phyloP scores from a whole-genome alignment of 1,284 basidiomycete species.

The Gomphus sp. region DNA sequence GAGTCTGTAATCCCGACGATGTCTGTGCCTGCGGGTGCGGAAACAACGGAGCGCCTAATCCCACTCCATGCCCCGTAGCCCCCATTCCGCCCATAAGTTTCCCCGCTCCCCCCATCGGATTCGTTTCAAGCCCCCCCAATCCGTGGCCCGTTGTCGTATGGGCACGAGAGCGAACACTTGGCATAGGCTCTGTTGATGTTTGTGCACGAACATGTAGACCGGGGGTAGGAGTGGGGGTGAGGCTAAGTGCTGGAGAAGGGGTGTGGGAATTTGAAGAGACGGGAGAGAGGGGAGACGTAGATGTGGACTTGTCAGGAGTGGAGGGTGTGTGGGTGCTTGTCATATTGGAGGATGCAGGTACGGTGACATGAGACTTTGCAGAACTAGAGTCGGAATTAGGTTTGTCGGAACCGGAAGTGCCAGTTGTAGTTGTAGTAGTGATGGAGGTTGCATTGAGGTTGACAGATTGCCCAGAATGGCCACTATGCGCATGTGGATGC shows the following conservation, averaged over 20 bases:
- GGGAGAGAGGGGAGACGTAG: not conserved
- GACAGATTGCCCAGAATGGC: not conserved
- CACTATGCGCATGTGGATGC: not conserved
- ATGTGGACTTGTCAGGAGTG: not conserved
- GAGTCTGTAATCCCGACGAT: not conserved
- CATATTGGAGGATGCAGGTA: not conserved
- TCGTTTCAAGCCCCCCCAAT: not conserved
- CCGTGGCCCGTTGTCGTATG: conserved; percentile 1
- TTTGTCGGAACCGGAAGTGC: not conserved
- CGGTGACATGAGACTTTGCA: not conserved
- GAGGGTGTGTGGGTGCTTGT: not conserved
- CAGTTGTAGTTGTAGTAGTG: not conserved
- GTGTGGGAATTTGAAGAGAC: not conserved
- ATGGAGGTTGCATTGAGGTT: not conserved
- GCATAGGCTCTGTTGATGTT: not conserved
- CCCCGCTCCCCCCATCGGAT: not conserved
- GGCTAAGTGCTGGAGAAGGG: not conserved
- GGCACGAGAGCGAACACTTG: not conserved
- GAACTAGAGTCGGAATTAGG: not conserved
- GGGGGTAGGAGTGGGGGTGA: not conserved
- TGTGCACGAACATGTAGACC: not conserved
- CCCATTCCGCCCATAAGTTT: not conserved
- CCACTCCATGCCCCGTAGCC: not conserved
- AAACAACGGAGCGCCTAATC: not conserved
- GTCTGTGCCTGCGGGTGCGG: not conserved